phyloP scores from a whole-genome alignment of 1,284 basidiomycete genomes.

The Chalciporus sp. region DNA sequence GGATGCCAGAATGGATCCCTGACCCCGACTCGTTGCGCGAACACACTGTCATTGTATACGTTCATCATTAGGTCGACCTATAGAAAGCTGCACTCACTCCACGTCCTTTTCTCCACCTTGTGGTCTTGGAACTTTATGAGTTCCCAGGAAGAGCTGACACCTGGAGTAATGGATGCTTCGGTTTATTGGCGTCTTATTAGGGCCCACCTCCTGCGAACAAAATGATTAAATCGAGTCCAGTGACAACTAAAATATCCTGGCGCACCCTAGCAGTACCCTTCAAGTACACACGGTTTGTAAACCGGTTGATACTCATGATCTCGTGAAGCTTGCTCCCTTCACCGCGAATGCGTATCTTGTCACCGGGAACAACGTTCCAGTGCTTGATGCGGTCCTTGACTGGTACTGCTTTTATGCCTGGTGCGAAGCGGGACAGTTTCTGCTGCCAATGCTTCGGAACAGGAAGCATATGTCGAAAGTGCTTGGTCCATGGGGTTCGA shows the following conservation, averaged over 20 bases:
- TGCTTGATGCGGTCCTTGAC: constrained; percentile 74
- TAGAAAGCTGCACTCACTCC: constrained; percentile 39
- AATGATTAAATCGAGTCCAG: constrained; percentile 2
- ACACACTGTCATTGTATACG: constrained; percentile 52
- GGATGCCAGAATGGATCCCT: constrained; percentile 60
- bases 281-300: constrained; percentile 71
- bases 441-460: constrained; percentile 48
- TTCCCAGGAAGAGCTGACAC: constrained; percentile 75
- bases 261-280: constrained; percentile 56
- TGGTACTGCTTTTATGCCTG: constrained; percentile 51
- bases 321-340: constrained; percentile 65
- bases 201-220: constrained; percentile 27
- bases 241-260: constrained; percentile 9
- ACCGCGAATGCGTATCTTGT: constrained; percentile 70
- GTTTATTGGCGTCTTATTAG: constrained; percentile 31
- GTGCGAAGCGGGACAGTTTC: constrained; percentile 35
- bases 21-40: constrained; percentile 68
- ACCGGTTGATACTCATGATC: constrained; percentile 70
- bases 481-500: constrained; percentile 55
- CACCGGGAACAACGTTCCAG: constrained; percentile 87
- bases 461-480: constrained; percentile 64
- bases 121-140: constrained; percentile 40
- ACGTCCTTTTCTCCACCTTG: constrained; percentile 48
- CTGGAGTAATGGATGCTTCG: constrained; percentile 74
- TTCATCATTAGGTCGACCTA: constrained; percentile 44